Evolutionary conservation across 1,139 yeast species (phyloP), one percentile per base, ranked within the genome.

Genomic region (Sugiyamaella novakii): DNA sequence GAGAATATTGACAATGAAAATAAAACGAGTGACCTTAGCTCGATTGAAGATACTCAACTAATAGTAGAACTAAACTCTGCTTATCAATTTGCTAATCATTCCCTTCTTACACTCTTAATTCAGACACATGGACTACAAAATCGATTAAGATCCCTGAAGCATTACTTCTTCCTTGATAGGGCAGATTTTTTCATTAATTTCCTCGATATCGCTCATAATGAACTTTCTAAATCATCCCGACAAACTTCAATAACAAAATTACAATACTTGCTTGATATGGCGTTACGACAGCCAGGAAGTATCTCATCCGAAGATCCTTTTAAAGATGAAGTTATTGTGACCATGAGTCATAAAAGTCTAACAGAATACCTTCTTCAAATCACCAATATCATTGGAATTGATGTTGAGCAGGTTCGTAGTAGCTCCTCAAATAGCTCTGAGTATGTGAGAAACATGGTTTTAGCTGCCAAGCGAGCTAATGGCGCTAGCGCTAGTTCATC

Each of bases 81-180:
- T 37, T 87, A 86, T 59, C 63, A 72, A 21, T 72, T 84, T 45
- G 92, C 98, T 1, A 91, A 89, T 64, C 70, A 70, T 34, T 64
- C 80, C 25, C 70, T 89, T 21, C 68, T 86, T 59, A 74, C 76
- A 42, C 67, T 91, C 36, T 68, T 87, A 19, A 74, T 79, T 50
- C 73, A 78, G 18, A 89, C 92, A 0, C 87, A 79, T 59, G 70
- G 79, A 31, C 71, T 91, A 21, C 61, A 65, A 0, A 63, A 62
- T 4, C 59, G 74, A 28, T 54, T 70, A 17, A 44, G 54, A 1
- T 68, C 84, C 33, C 59, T 88, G 11, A 65, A 68, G 25, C 74
- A 73, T 40, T 74, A 84, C 43, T 77, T 76, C 51, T 87, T 81
- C 59, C 69, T 88, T 15, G 73, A 87, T 15, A 74, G 70, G 46